A percentile compares a stretch with the other conserved stretches of the same genome.
phyloP scores from a whole-genome alignment of 1,284 basidiomycete species.

The Marasmius fiardii region DNA sequence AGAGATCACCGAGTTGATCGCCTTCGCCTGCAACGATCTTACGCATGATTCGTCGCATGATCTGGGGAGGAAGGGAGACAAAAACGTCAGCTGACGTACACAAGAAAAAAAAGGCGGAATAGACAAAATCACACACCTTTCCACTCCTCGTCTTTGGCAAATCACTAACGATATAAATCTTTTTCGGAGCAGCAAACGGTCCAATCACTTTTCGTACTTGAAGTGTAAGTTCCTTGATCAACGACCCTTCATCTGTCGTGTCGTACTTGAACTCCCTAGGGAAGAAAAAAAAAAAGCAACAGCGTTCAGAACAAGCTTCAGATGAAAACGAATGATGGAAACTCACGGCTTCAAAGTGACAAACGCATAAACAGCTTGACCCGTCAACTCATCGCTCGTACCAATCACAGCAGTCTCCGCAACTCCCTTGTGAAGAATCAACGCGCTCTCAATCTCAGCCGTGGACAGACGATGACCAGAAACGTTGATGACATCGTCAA shows the following conservation, averaged over 20 bases:
- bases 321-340: not conserved
- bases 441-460: conserved; percentile 95
- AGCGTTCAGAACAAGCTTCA: not conserved
- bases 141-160: conserved; percentile 97
- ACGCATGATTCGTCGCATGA: conserved; percentile 92
- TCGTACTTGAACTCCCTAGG: conserved; percentile 80
- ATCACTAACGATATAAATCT: conserved; percentile 82
- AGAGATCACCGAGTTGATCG: conserved; percentile 91
- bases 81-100: not conserved
- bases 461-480: conserved; percentile 97
- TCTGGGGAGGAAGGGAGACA: conserved; percentile 37
- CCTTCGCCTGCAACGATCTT: conserved; percentile 94
- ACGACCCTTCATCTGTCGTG: conserved; percentile 60
- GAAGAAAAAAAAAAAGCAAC: not conserved
- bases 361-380: conserved; percentile 85
- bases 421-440: conserved; percentile 92
- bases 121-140: conserved; percentile 54
- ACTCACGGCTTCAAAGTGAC: conserved; percentile 77
- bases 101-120: not conserved
- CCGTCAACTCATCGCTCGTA: conserved; percentile 84
- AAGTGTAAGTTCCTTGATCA: conserved; percentile 87
- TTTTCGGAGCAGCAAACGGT: conserved; percentile 94
- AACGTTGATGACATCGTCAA: conserved; percentile 94
- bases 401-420: conserved; percentile 96
- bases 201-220: conserved; percentile 97